Evolutionary conservation across 2,329 filamentous ascomycete species (phyloP).

Genomic region (Exophiala lecanii-corni): DNA sequence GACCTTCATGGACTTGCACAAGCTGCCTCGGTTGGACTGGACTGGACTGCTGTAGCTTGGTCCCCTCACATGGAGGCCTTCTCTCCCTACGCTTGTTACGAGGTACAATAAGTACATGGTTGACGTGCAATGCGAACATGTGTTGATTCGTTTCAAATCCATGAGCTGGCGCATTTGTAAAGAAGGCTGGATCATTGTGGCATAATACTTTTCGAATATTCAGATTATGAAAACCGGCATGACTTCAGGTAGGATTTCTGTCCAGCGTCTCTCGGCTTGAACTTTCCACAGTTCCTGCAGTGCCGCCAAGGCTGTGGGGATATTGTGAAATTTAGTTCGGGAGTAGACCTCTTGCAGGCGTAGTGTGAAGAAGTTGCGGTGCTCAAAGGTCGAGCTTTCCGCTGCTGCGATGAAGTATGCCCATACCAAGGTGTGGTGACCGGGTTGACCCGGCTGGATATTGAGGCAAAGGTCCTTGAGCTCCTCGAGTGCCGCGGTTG

Average conservation of each 20-base stretch:
- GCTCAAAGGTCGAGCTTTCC: conserved; percentile 34
- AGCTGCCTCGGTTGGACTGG: too few species aligned
- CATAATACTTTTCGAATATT: too few species aligned
- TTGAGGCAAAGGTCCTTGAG: conserved; percentile 30
- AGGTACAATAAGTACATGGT: too few species aligned
- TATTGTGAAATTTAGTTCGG: conserved; percentile 37
- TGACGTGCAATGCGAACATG: too few species aligned
- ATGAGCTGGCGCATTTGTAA: too few species aligned
- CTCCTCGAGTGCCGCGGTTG: conserved; percentile 28
- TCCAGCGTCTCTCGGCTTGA: conserved; percentile 22
- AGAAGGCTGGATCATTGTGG: too few species aligned
- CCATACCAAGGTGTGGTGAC: conserved; percentile 40
- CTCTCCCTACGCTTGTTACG: too few species aligned
- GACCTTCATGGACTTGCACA: too few species aligned
- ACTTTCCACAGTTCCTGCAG: conserved; percentile 34
- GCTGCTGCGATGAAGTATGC: conserved; percentile 39
- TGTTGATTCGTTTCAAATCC: too few species aligned
- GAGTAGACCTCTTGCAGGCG: conserved; percentile 31
- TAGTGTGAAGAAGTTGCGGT: conserved; percentile 35
- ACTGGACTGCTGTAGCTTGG: too few species aligned
- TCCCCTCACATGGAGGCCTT: too few species aligned
- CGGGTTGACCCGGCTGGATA: conserved; percentile 29
- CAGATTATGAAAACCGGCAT: conserved; percentile 14
- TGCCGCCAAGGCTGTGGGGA: conserved; percentile 34
- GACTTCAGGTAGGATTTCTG: conserved; percentile 7